Evolutionary conservation across 257 asterid genomes (phyloP), one percentile per base, ranked within the genome.

Genomic region (Dorcoceras hygrometricum): DNA sequence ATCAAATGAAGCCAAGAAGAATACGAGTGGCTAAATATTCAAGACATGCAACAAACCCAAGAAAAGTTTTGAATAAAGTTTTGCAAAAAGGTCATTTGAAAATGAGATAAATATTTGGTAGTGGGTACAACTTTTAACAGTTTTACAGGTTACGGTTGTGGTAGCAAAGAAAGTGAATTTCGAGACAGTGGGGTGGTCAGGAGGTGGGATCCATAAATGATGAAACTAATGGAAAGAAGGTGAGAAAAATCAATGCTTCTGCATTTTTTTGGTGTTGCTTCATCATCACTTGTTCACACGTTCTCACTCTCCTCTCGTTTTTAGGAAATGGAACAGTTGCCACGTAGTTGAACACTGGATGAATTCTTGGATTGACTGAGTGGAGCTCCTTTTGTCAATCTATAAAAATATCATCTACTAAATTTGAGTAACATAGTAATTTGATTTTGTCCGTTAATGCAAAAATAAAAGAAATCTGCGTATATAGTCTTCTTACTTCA

Each of bases 1-100:
- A 65, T 57, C 76, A 53, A 75, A 79, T 63, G 80, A 77, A 74
- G 75, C 79, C 83, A 76, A 78, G 66, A 79, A 50, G 8, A 46
- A 77, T 54, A 61, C 59, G 74, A 63, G 81, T 82, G 70, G 69
- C 65, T 71, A 73, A 77, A 59, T 69, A 31, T 24, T 62, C 72
- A 70, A 59, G 76, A 74, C 71, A 73, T 57, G 57, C 74, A 48
- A 43, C 67, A 65, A 69, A 62, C 57, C 57, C 63, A 18, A 23
- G 65, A 62, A 63, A 70, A 68, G 16, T 61, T 63, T 62, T 56
- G 69, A 62, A 2, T 56, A 43, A 43, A 14, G 53, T 63, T 62
- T 54, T 50, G 63, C 73, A 79, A 28, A 76, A 8, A 12, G 19
- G 23, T n/a, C 29, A 50, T 69, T 72, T 67, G 28, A 28, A 60